Evolutionary conservation across 2,329 filamentous ascomycete species (phyloP).

Genomic region (Apiospora phragmitis): DNA sequence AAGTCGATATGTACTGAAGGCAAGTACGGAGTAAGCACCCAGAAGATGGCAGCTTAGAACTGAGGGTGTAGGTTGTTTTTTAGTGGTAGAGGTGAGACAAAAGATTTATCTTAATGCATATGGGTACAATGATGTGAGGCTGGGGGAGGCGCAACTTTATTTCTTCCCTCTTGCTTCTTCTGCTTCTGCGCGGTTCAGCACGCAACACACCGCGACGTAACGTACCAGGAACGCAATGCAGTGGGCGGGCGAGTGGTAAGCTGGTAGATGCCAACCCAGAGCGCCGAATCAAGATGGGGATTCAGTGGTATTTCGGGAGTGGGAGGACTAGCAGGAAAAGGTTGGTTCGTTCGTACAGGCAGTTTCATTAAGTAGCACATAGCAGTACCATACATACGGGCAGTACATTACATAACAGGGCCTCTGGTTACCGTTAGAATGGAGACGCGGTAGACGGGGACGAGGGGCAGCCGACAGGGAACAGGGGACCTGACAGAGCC

Average conservation of each 20-base stretch:
- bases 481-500: not conserved
- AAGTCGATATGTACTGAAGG: not conserved
- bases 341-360: not conserved
- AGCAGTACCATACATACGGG: not conserved
- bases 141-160: slow-evolving; percentile 6
- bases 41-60: not conserved
- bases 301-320: slow-evolving; percentile 1
- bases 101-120: not conserved
- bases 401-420: slow-evolving; percentile 4
- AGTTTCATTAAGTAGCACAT: slow-evolving; percentile 3
- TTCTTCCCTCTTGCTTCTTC: not conserved
- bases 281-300: not conserved
- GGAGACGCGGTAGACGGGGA: not conserved
- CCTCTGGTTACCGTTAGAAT: slow-evolving; percentile 4
- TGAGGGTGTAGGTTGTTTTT: not conserved
- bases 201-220: not conserved
- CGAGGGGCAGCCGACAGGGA: not conserved
- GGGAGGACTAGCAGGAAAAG: not conserved
- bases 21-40: not conserved
- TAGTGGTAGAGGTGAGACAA: not conserved
- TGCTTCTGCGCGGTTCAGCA: not conserved
- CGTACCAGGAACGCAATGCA: not conserved
- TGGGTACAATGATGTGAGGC: not conserved
- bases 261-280: not conserved
- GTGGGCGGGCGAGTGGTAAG: not conserved